Evolutionary conservation across 176 grass and related monocot genomes (phyloP).

Genomic region (Elymus sibiricus): DNA sequence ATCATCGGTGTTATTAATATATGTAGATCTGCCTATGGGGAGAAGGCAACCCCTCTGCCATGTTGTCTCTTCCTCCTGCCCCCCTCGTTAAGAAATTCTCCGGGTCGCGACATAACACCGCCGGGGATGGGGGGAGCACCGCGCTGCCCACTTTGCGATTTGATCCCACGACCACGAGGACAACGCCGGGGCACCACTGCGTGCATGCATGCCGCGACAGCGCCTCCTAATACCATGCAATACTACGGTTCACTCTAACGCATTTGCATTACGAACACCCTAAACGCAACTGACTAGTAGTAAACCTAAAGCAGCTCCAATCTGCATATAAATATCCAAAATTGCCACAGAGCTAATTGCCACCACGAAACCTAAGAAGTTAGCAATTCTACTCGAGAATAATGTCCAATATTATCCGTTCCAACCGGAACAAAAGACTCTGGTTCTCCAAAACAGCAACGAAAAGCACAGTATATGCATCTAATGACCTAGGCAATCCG

Average conservation of each 20-base stretch:
- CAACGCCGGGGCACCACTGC: no score
- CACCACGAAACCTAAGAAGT: background rate
- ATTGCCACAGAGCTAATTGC: background rate
- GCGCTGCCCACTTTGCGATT: no score
- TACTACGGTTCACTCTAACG: background rate
- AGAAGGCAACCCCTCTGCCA: no score
- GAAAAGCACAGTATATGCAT: background rate
- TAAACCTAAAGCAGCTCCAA: background rate
- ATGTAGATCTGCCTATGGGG: no score
- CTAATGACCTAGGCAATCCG: background rate
- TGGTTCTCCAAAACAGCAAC: background rate
- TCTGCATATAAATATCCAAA: background rate
- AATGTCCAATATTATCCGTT: background rate
- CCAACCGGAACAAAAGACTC: background rate
- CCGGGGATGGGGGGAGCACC: no score
- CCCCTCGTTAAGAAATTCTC: no score
- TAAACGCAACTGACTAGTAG: background rate
- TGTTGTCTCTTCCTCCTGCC: no score
- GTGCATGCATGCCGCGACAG: no score
- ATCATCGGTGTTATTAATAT: no score
- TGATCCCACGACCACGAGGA: no score
- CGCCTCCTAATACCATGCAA: no score
- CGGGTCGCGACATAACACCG: no score
- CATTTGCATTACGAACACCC: background rate
- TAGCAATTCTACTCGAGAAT: background rate